Evolutionary conservation across 2,329 filamentous ascomycete genomes (phyloP).

Genomic region (Hansfordia pulvinata): DNA sequence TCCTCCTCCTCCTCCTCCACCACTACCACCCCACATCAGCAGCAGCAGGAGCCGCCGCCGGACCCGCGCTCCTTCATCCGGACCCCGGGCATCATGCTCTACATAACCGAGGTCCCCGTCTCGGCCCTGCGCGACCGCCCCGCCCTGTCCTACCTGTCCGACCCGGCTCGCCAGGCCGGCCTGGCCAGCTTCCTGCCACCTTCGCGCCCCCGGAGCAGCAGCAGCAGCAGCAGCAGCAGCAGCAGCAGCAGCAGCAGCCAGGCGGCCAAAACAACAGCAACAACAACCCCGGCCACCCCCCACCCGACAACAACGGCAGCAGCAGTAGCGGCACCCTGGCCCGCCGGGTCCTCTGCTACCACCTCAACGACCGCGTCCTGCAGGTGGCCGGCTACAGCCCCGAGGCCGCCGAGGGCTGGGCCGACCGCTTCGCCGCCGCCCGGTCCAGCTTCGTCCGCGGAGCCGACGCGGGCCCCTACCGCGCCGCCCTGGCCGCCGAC

Average conservation of each 20-base stretch:
- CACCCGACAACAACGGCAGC: no score
- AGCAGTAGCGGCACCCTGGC: no score
- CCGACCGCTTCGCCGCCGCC: conserved; percentile 7
- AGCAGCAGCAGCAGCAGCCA: no score
- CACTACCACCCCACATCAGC: no score
- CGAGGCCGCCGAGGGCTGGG: conserved; percentile 9
- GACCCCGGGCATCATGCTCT: conserved; percentile 5
- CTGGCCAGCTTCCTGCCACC: conserved; percentile 5
- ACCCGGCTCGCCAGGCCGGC: conserved; percentile 7
- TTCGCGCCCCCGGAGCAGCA: conserved; percentile 4
- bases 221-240: no score
- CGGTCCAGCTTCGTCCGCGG: conserved; percentile 9
- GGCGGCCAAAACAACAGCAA: no score
- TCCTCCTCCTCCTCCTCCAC: no score
- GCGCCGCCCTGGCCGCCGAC: no score
- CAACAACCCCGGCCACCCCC: no score
- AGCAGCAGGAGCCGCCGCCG: no score
- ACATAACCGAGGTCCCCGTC: conserved; percentile 8
- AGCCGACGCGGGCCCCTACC: conserved; percentile 7
- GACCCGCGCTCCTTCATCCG: no score
- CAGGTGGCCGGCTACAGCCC: conserved; percentile 9
- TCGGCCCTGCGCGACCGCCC: conserved; percentile 6
- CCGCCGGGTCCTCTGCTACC: conserved; percentile 8
- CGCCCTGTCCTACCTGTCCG: conserved; percentile 6
- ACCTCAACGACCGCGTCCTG: conserved; percentile 6